Evolutionary conservation across 208 protist species (phyloP).

Genomic region (Porcisia hertigi): DNA sequence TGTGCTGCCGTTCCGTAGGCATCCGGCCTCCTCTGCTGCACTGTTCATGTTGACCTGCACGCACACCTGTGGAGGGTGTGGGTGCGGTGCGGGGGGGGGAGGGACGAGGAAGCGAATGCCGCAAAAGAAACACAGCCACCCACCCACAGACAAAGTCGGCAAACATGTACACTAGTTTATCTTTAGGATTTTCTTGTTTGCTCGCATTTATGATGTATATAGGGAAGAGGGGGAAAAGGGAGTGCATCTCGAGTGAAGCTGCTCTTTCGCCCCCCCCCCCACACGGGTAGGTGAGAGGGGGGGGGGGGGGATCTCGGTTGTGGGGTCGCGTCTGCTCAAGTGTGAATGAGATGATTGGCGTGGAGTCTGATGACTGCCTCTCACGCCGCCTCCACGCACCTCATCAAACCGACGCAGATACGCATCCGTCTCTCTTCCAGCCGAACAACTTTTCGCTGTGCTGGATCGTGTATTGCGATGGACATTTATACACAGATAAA

Average conservation of each 20-base stretch:
- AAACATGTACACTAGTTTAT: slow-evolving; percentile 3
- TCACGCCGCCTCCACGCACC: neutral
- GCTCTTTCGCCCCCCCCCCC: too few species aligned
- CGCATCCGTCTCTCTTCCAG: neutral
- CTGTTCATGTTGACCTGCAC: neutral
- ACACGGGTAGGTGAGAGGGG: too few species aligned
- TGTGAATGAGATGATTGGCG: neutral
- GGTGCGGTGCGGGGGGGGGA: neutral
- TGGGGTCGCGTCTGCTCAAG: neutral
- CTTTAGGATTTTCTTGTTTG: neutral
- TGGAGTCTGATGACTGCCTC: neutral
- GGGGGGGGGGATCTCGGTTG: neutral
- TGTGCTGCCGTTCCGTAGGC: neutral
- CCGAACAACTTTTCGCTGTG: neutral
- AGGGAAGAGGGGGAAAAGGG: neutral
- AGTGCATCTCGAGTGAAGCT: neutral
- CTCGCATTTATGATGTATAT: slow-evolving; percentile 1
- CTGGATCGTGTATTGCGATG: neutral
- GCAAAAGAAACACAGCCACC: neutral
- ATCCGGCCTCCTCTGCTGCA: neutral
- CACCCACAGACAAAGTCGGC: neutral
- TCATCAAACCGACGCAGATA: neutral
- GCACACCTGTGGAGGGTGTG: neutral
- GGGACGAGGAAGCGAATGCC: neutral
- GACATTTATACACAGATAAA: neutral